Conservation (phyloP, 2,329 filamentous ascomycete species). For the Verticillium alfalfae region DNA sequence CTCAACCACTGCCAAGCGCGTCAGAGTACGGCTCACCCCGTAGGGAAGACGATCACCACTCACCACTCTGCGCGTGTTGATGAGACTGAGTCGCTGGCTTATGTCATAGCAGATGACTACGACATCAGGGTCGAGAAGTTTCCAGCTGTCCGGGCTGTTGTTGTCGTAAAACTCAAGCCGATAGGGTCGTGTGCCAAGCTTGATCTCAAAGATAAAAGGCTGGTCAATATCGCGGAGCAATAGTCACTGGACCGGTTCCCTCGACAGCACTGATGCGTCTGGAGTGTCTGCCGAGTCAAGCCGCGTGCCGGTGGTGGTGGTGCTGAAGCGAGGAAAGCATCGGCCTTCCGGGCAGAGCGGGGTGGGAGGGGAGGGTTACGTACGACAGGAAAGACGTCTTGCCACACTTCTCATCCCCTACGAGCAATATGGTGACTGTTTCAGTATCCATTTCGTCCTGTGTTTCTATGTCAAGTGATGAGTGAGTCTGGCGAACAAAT, state of each 20-base stretch:
- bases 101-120: conserved; percentile 59
- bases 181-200: conserved; percentile 29
- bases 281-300: conserved; percentile 2
- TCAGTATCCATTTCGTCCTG: conserved; percentile 36
- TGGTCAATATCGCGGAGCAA: conserved; percentile 55
- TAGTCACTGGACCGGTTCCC: conserved; percentile 33
- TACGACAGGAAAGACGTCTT: conserved; percentile 60
- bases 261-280: conserved; percentile 48
- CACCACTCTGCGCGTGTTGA: conserved; percentile 51
- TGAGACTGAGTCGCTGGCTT: conserved; percentile 49
- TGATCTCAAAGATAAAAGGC: conserved; percentile 54
- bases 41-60: not conserved
- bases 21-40: not conserved
- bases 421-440: conserved; percentile 46
- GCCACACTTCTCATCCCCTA: conserved; percentile 55
- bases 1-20: conserved; percentile 48
- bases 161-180: conserved; percentile 58
- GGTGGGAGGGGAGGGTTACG: conserved; percentile 19
- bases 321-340: not conserved
- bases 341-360: not conserved
- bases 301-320: not conserved
- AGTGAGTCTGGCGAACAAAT: conserved; percentile 8
- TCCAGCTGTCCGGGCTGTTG: conserved; percentile 53
- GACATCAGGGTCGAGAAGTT: conserved; percentile 50
- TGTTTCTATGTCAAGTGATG: not conserved